phyloP scores from a whole-genome alignment of 164 flowering plant genomes.

The Dillenia suffruticosa region DNA sequence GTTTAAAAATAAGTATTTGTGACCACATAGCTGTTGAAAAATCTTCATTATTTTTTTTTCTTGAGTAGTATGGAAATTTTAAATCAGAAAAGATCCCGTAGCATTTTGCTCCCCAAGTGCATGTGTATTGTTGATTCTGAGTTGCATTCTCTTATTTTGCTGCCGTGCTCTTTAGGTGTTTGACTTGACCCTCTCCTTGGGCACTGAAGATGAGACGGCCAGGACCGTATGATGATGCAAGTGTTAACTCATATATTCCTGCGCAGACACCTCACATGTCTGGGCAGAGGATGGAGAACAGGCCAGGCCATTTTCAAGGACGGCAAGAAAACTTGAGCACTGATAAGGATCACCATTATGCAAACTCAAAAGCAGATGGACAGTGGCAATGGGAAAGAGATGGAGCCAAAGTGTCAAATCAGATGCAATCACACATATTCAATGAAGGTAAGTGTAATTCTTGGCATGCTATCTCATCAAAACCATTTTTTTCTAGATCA shows the following conservation, averaged over 20 bases:
- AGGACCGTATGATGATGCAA: constrained; percentile 24
- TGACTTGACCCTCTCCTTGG: too few relatives aligned
- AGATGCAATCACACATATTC: constrained; percentile 16
- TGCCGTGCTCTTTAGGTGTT: too few relatives aligned
- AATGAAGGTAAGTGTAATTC: constrained; percentile 13
- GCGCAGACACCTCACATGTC: constrained; percentile 23
- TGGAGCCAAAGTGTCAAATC: constrained; percentile 20
- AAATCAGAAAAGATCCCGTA: too few relatives aligned
- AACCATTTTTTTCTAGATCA: neutral
- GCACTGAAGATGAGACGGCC: constrained; percentile 26
- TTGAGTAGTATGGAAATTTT: too few relatives aligned
- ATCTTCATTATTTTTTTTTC: too few relatives aligned
- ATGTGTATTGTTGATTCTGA: too few relatives aligned
- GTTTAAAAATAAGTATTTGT: too few relatives aligned
- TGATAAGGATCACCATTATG: constrained; percentile 21
- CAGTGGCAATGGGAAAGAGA: constrained; percentile 34
- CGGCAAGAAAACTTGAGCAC: constrained; percentile 23
- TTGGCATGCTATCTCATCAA: neutral
- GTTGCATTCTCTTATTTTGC: too few relatives aligned
- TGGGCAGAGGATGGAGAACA: constrained; percentile 25
- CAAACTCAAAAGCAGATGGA: constrained; percentile 19
- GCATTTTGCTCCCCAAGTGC: too few relatives aligned
- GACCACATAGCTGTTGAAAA: too few relatives aligned
- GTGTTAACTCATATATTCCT: constrained; percentile 19
- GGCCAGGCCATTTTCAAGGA: constrained; percentile 21